phyloP scores from a whole-genome alignment of 1,284 basidiomycete genomes.

The Fomitiporia mediterranea region DNA sequence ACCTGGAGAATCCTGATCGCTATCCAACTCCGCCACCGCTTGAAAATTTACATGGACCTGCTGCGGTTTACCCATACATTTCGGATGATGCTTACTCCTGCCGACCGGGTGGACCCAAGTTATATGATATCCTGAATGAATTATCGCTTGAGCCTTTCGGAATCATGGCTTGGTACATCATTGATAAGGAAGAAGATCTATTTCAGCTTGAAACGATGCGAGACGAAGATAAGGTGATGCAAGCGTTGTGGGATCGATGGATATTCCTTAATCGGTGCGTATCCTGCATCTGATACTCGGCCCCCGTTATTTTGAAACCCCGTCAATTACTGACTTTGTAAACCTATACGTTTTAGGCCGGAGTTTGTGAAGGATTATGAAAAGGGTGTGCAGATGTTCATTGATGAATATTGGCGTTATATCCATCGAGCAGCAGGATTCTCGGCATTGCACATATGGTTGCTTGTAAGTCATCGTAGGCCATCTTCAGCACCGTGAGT shows the following conservation, averaged over 20 bases:
- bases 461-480: conserved; percentile 45
- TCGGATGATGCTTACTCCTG: conserved; percentile 52
- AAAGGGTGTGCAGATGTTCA: conserved; percentile 46
- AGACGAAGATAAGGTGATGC: conserved; percentile 72
- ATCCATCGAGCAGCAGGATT: conserved; percentile 67
- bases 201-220: conserved; percentile 60
- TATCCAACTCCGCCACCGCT: conserved; percentile 32
- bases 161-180: conserved; percentile 56
- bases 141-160: conserved; percentile 57
- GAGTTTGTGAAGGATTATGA: conserved; percentile 52
- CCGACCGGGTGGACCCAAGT: conserved; percentile 55
- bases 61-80: conserved; percentile 48
- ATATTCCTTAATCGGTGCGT: conserved; percentile 57
- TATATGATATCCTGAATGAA: conserved; percentile 59
- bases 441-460: conserved; percentile 54
- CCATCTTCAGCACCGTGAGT: not conserved
- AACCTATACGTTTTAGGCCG: conserved; percentile 31
- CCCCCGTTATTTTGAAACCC: no score
- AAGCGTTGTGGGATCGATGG: conserved; percentile 71
- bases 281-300: not conserved
- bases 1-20: conserved; percentile 10
- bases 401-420: conserved; percentile 55
- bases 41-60: conserved; percentile 45
- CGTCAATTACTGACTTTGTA: not conserved
- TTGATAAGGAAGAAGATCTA: conserved; percentile 68